Conservation (phyloP, 257 asterid species). For the Linaria vulgaris region DNA sequence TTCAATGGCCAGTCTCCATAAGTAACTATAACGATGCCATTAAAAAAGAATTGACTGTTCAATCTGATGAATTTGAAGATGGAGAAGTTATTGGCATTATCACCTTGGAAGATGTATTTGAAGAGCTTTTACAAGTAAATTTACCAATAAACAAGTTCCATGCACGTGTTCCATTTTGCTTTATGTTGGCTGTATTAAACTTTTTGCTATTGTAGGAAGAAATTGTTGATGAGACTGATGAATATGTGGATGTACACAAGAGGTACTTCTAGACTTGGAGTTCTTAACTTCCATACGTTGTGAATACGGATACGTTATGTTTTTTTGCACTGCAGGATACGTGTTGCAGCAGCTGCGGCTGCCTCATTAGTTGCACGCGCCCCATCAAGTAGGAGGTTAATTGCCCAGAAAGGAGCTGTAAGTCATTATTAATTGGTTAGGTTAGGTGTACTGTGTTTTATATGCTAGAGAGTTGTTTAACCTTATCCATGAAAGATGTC, state of each 20-base stretch:
- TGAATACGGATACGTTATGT: not conserved
- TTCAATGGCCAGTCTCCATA: constrained; percentile 22
- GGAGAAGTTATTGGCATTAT: constrained; percentile 87
- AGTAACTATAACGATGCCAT: constrained; percentile 29
- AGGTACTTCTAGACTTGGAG: constrained; percentile 44
- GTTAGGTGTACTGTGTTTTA: not conserved
- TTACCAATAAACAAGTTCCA: constrained; percentile 7
- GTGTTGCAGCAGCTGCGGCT: constrained; percentile 91
- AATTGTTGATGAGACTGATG: constrained; percentile 94
- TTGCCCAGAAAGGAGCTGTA: constrained; percentile 59
- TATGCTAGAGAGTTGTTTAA: not conserved
- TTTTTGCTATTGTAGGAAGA: constrained; percentile 59
- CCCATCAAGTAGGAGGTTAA: constrained; percentile 70
- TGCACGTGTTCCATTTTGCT: constrained; percentile 2
- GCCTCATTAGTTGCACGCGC: constrained; percentile 87
- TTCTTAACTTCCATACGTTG: constrained; percentile 8
- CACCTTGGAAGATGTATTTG: constrained; percentile 92
- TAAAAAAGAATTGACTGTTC: constrained; percentile 29
- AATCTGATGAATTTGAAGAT: constrained; percentile 68
- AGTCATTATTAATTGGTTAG: constrained; percentile 28
- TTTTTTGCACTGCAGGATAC: constrained; percentile 57
- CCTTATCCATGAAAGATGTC: not conserved
- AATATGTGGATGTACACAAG: constrained; percentile 84
- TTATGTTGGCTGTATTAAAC: constrained; percentile 1
- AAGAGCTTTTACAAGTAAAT: constrained; percentile 88